Evolutionary conservation across 371 early-diverging fungal genomes (phyloP).

Genomic region (Actinomucor elegans): DNA sequence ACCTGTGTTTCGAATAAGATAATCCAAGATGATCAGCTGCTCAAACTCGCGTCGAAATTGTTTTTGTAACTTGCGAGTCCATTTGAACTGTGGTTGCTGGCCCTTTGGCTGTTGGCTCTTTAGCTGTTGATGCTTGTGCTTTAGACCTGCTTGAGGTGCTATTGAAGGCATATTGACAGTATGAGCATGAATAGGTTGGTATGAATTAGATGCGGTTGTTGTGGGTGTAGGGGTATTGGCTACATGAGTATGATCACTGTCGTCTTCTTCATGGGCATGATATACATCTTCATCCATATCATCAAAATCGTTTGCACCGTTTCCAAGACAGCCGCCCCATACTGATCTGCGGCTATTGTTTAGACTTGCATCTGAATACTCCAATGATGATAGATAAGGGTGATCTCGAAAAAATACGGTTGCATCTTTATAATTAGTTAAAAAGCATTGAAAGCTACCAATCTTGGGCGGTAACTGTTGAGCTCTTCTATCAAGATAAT

Average conservation of each 20-base stretch:
- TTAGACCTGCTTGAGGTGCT: not conserved
- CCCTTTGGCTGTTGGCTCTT: not conserved
- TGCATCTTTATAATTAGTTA: slow-evolving; percentile 83
- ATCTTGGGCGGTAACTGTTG: slow-evolving; percentile 68
- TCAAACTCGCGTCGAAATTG: slow-evolving; percentile 85
- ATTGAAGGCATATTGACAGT: not conserved
- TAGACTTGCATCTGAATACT: slow-evolving; percentile 7
- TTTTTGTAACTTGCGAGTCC: slow-evolving; percentile 63
- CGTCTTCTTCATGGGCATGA: slow-evolving; percentile 6
- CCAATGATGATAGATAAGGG: slow-evolving; percentile 62
- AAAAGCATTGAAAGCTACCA: slow-evolving; percentile 86
- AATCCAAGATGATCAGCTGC: slow-evolving; percentile 82
- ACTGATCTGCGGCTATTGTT: slow-evolving; percentile 18
- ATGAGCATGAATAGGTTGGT: not conserved
- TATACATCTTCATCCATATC: slow-evolving; percentile 12
- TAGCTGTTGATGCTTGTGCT: slow-evolving; percentile 1
- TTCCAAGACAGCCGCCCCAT: slow-evolving; percentile 39
- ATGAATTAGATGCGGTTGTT: not conserved
- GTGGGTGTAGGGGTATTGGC: slow-evolving; percentile 3
- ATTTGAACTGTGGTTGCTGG: slow-evolving; percentile 38
- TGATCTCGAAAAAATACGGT: slow-evolving; percentile 72
- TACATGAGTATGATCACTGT: slow-evolving; percentile 19
- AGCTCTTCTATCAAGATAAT: slow-evolving; percentile 51
- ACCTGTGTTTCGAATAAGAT: slow-evolving; percentile 90
- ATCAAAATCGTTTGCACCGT: slow-evolving; percentile 17